Conservation (phyloP, 176 grass and related monocot genomes). For the Oryza punctata region DNA sequence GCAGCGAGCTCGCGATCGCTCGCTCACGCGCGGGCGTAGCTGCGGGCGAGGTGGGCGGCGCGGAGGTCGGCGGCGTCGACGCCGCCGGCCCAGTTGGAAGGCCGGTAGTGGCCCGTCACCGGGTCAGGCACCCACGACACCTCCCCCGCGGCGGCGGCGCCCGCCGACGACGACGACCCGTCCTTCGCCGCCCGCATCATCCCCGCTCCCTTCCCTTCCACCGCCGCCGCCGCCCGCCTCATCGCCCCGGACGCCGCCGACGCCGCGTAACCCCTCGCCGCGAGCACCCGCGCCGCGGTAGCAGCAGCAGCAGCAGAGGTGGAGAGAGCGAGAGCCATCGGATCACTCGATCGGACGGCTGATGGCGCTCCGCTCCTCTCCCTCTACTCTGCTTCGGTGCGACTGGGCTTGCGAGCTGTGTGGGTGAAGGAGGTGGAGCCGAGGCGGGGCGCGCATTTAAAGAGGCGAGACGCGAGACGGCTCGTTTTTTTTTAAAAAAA, state of each 20-base stretch:
- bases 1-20: neutral
- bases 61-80: conserved; percentile 74
- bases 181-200: conserved; percentile 43
- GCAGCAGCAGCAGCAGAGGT: conserved; percentile 21
- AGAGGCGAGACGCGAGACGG: neutral
- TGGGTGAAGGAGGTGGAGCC: neutral
- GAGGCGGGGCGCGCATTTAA: neutral
- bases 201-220: conserved; percentile 16
- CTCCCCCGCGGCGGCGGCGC: too few relatives aligned
- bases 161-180: neutral
- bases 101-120: conserved; percentile 73
- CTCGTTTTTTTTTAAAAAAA: neutral
- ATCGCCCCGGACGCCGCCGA: conserved; percentile 39
- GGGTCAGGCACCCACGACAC: conserved; percentile 70
- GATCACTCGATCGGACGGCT: conserved; percentile 33
- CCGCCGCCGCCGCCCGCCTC: conserved; percentile 33
- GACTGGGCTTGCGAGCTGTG: neutral
- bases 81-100: conserved; percentile 37
- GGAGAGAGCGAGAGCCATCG: conserved; percentile 65
- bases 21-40: conserved; percentile 44
- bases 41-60: conserved; percentile 49
- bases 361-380: conserved; percentile 28
- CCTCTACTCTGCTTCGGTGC: neutral
- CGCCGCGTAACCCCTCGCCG: conserved; percentile 50
- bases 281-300: neutral